A percentile compares a stretch with the other conserved stretches of the same genome.
Conservation (phyloP, 768 basidiomycete species). For the Tricholoma sp. region DNA sequence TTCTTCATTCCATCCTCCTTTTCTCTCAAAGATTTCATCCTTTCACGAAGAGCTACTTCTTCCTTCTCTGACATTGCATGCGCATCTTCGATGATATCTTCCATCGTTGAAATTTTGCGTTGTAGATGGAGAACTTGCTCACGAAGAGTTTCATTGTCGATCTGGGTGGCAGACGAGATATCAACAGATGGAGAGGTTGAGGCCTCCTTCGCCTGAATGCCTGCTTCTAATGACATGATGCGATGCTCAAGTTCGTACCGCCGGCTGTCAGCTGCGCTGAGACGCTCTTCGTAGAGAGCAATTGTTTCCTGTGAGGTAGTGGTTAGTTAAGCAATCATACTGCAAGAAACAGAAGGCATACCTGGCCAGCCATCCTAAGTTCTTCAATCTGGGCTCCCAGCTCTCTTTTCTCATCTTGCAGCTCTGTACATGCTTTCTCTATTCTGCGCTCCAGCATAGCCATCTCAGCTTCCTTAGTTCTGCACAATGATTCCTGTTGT, state of each 20-base stretch:
- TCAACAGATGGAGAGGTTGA: conserved; percentile 18
- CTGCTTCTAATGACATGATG: conserved; percentile 49
- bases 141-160: conserved; percentile 89
- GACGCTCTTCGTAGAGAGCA: conserved; percentile 86
- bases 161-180: conserved; percentile 72
- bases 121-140: conserved; percentile 90
- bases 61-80: conserved; percentile 69
- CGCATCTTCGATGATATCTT: conserved; percentile 82
- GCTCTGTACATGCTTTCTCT: conserved; percentile 22
- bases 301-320: conserved; percentile 71
- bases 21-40: conserved; percentile 64
- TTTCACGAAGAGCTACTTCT: conserved; percentile 54
- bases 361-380: conserved; percentile 84
- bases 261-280: conserved; percentile 62
- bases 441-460: conserved; percentile 39
- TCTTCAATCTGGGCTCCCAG: conserved; percentile 74
- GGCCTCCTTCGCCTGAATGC: conserved; percentile 24
- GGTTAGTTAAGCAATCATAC: conserved; percentile 1
- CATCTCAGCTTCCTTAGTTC: conserved; percentile 59
- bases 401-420: conserved; percentile 58
- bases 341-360: conserved; percentile 25
- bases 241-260: conserved; percentile 76
- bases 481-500: conserved; percentile 45
- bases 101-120: conserved; percentile 65
- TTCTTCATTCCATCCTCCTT: conserved; percentile 66